Base-by-base conservation (phyloP, 75 land plant species). In the Larix kaempferi region DNA sequence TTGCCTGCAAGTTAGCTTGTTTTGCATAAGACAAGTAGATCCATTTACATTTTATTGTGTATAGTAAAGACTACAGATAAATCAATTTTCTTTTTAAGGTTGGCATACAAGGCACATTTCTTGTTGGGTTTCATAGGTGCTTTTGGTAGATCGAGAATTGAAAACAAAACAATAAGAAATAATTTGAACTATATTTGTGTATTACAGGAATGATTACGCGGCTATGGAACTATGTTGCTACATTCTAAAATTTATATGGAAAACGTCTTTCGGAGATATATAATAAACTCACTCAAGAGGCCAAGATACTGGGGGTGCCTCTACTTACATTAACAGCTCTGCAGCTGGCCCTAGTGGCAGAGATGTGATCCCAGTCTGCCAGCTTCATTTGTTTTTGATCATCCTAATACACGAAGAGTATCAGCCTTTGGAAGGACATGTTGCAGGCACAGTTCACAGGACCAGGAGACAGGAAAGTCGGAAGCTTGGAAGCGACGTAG, bases 221-320 rank as follows among this genome's bases (percentile, higher is more conserved):
- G 44, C 82, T 98, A 26, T 98, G 99, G 99, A 95, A 95, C 71
- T 98, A 98, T 79, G 96, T 98, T 7, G 92, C 98, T 14, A 93
- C 86, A 63, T 98, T 86, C 74, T 98, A 98, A 61, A 95, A 93
- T 82, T 77, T 98, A 60, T 73, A 92, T 66, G 99, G 99, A 23
- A 94, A 88, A 66, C 81, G 82, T 29, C 93, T 98, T 22, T 78
- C 89, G 29, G 91, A 94, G 67, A 88, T 95, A 55, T 95, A 98
- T 83, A 82, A 90, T 56, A 95, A 95, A 81, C 91, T 98, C 35
- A 95, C 89, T 69, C 86, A 82, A 74, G 98, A 94, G 59, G 79
- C 76, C 78, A 76, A 44, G 94, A 90, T 17, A 78, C 77, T 1
- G 86, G 87, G 27, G 87, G 78, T 27, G 81, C 86, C 21, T 82